Evolutionary conservation across 805 yeast species (phyloP), one percentile per base, ranked within the genome.

Genomic region (Sugiyamaella floridensis): DNA sequence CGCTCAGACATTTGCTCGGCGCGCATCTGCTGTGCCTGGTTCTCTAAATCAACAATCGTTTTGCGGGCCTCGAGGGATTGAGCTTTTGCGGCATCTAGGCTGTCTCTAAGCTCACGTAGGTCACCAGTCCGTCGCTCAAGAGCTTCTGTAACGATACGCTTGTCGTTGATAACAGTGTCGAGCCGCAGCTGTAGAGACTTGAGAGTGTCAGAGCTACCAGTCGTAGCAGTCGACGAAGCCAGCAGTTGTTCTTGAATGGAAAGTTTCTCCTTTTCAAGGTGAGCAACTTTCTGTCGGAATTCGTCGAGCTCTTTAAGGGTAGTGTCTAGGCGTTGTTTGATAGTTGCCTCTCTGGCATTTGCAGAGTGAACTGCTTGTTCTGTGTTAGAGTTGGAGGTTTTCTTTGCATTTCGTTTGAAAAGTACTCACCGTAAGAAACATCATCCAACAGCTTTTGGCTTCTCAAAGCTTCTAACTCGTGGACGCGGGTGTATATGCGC

Each of bases 41-140:
- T 67, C 55, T 65, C 77, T 42, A 68, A 67, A 1, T 74, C 76
- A 42, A 76, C 60, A 22, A 76, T 55, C 19, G 66, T 60, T 45
- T 71, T 67, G 49, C 83, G 72, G 18, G 76, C 60, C 1, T 66
- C 64, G 43, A 70, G 68, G 52, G 68, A 72, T 8, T 67, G 58
- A 3, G 61, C 55, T 22, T 74, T 68, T 11, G 76, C 49, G 4
- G 64, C 60, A 16, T 66, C 70, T 11, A 73, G 61, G 46, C 79
- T 83, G 15, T 61, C 58, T 26, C 70, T 69, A 18, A 74, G 56
- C 1, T 56, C 58, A 20, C 58, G 57, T 56, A 67, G 47, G 46
- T 65, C 71, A 5, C 52, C 49, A 16, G 60, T 60, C 18, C 62
- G 59, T 15, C 66, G 56, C 15, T 68, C 71, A 10, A 69, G 49